Evolutionary conservation across 1,139 yeast genomes (phyloP), one percentile per base, ranked within the genome.

Genomic region (Hansenula lynferdii): DNA sequence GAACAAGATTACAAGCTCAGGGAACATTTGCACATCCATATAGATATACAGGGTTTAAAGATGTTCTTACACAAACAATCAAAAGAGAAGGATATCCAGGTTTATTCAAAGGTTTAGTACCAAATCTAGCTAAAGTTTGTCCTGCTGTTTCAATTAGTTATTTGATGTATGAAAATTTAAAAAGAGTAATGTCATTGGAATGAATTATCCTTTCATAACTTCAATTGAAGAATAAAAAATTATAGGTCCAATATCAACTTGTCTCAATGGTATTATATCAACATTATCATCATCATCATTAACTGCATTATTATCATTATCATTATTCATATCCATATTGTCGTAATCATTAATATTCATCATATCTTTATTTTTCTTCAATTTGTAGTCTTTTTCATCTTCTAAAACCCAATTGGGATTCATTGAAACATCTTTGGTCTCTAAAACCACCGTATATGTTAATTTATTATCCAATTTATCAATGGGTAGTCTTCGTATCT

Each of bases 101-200:
- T 5, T 66, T 92, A 39, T 92, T 85, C 64, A 84, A 94, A 51
- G 98, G 98, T 2, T 69, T 92, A 49, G 85, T 85, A 4, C 97
- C 98, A 11, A 92, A 92, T 56, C 67, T 92, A 52, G 96, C 96
- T 3, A 92, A 92, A 60, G 98, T 90, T 18, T 95, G 96, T 7
- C 98, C 98, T 0, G 96, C 97, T 1, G 97, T 92, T 32, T 85
- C 97, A 25, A 90, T 92, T 45, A 85, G 96, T 60, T 92, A 92
- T 60, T 71, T 92, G 62, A 87, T 92, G 70, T 92, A 92, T 60
- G 98, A 92, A 58, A 90, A 90, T 60, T 69, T 90, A 57, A 92
- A 90, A 61, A 63, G 66, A 31, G 42, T 80, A 11, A 76, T 90
- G 72, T 72, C 66, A 14, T 58, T 80, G 39, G 74, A 71, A 37